Conservation (phyloP, 179 eudicot species). For the Drosera spatulata region DNA sequence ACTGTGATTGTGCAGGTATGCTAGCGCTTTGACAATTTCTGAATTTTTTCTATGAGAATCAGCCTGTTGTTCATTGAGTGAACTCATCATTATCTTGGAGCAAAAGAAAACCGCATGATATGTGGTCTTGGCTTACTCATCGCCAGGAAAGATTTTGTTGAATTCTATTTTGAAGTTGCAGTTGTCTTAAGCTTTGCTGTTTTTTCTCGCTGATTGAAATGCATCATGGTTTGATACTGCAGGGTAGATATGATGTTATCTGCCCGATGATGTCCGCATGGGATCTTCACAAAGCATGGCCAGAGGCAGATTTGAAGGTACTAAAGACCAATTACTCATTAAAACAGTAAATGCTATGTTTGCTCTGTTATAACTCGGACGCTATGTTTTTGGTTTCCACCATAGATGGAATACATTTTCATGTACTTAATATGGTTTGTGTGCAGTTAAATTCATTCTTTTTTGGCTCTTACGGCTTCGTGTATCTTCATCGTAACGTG, state of each 20-base stretch:
- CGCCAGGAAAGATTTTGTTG: too few relatives aligned
- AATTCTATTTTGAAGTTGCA: not conserved
- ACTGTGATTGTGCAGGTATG: conserved; percentile 84
- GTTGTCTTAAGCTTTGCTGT: not conserved
- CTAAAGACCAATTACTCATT: not conserved
- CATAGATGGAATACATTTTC: too few relatives aligned
- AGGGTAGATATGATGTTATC: conserved; percentile 91
- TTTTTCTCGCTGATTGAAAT: not conserved
- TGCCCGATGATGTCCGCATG: conserved; percentile 98
- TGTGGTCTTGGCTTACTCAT: too few relatives aligned
- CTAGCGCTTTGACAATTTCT: too few relatives aligned
- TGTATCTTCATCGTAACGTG: conserved; percentile 48
- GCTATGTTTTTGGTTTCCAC: too few relatives aligned
- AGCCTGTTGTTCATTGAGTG: too few relatives aligned
- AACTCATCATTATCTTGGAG: too few relatives aligned
- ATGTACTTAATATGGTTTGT: too few relatives aligned
- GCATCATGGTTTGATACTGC: conserved; percentile 10
- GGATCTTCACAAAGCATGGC: conserved; percentile 99
- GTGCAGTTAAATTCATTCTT: too few relatives aligned
- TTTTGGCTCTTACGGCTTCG: conserved; percentile 51
- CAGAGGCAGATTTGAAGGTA: conserved; percentile 76
- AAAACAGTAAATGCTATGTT: not conserved
- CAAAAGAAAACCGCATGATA: too few relatives aligned
- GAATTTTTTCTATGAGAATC: too few relatives aligned
- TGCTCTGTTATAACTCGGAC: too few relatives aligned